phyloP scores from a whole-genome alignment of 2,329 filamentous ascomycete species.

The Neopestalotiopsis clavispora region DNA sequence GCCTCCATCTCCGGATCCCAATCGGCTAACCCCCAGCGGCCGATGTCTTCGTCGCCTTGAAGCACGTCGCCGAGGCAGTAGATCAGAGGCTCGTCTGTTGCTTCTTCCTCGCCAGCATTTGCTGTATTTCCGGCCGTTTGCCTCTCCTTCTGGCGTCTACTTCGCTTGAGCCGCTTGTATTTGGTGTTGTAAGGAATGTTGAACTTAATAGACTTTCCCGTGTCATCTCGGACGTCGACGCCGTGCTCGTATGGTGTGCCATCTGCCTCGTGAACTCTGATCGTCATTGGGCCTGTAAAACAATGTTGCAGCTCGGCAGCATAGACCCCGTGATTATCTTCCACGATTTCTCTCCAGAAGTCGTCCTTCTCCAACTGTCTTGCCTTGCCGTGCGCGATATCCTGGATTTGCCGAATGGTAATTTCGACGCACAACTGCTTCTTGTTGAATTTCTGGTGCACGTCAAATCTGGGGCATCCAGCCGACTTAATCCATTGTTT shows the following conservation, averaged over 20 bases:
- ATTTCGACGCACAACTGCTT: conserved; percentile 96
- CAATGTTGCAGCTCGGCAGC: conserved; percentile 74
- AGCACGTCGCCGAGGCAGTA: conserved; percentile 94
- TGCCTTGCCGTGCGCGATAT: conserved; percentile 49
- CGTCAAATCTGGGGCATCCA: conserved; percentile 86
- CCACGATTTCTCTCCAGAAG: conserved; percentile 85
- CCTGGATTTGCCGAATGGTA: conserved; percentile 78
- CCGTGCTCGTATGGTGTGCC: conserved; percentile 98
- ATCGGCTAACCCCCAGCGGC: conserved; percentile 83
- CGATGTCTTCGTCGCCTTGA: conserved; percentile 78
- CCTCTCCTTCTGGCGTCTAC: conserved; percentile 67
- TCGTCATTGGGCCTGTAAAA: conserved; percentile 96
- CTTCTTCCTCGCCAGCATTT: conserved; percentile 59
- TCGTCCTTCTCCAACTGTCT: conserved; percentile 69
- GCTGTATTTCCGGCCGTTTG: conserved; percentile 43
- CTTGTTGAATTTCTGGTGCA: conserved; percentile 93
- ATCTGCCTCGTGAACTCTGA: conserved; percentile 96
- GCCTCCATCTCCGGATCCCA: conserved; percentile 90
- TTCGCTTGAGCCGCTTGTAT: conserved; percentile 95
- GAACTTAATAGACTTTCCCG: conserved; percentile 75
- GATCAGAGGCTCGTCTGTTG: conserved; percentile 77
- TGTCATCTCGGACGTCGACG: conserved; percentile 88
- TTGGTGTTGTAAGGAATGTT: conserved; percentile 99
- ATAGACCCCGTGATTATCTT: conserved; percentile 72
- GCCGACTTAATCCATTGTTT: conserved; percentile 89